Conservation (phyloP, 1,139 yeast species). For the Lodderomyces pseudojiufengensis region DNA sequence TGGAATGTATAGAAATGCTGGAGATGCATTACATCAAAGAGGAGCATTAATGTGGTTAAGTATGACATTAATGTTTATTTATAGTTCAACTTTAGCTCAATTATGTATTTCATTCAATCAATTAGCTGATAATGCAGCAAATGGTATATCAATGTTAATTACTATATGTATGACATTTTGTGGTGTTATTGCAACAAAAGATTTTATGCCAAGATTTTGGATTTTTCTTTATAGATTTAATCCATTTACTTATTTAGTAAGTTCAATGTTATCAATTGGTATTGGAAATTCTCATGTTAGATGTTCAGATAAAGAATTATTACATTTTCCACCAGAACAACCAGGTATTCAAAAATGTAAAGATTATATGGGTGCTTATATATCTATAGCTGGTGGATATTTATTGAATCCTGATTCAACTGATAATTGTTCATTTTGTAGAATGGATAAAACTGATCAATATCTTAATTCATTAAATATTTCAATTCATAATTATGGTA, state of each 20-base stretch:
- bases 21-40: conserved; percentile 25
- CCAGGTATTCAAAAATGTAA: conserved; percentile 53
- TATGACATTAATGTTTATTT: conserved; percentile 36
- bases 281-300: conserved; percentile 22
- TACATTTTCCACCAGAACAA: conserved; percentile 31
- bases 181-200: conserved; percentile 28
- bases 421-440: conserved; percentile 51
- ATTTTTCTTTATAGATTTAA: conserved; percentile 34
- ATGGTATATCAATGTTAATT: conserved; percentile 25
- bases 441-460: conserved; percentile 44
- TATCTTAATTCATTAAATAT: conserved; percentile 45
- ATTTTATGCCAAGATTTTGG: conserved; percentile 34
- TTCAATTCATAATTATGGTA: conserved; percentile 52
- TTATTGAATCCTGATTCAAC: conserved; percentile 39
- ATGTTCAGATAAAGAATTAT: conserved; percentile 25
- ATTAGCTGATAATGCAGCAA: conserved; percentile 38
- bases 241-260: conserved; percentile 62
- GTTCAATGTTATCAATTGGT: conserved; percentile 36
- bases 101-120: conserved; percentile 37
- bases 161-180: conserved; percentile 32
- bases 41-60: conserved; percentile 45
- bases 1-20: conserved; percentile 61
- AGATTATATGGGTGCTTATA: conserved; percentile 46
- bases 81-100: conserved; percentile 38
- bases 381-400: conserved; percentile 47